phyloP scores from a whole-genome alignment of 2,329 filamentous ascomycete genomes.

The Phyllosticta citriasiana region DNA sequence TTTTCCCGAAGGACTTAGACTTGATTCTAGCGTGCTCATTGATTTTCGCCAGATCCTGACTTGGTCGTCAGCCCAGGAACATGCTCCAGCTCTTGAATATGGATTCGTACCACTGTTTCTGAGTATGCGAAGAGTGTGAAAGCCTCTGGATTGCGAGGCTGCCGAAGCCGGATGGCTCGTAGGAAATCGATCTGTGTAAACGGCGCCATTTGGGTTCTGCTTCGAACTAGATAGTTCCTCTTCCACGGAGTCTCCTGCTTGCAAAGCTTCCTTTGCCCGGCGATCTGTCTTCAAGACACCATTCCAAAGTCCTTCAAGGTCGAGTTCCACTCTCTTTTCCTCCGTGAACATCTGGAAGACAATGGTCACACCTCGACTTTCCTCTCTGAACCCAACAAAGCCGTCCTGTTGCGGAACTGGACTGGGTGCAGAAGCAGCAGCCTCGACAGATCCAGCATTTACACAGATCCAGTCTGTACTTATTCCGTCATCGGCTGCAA shows the following conservation, averaged over 20 bases:
- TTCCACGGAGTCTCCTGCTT: slow-evolving; percentile 18
- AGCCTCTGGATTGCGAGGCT: background rate
- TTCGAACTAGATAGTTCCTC: slow-evolving; percentile 14
- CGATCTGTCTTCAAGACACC: slow-evolving; percentile 35
- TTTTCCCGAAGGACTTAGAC: background rate
- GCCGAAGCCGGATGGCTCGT: background rate
- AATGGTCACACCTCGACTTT: slow-evolving; percentile 47
- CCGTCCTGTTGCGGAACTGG: slow-evolving; percentile 28
- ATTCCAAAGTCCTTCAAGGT: slow-evolving; percentile 56
- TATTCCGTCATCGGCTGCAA: slow-evolving; percentile 69
- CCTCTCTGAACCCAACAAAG: slow-evolving; percentile 67
- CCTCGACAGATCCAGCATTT: slow-evolving; percentile 65
- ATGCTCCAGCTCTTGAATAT: slow-evolving; percentile 1
- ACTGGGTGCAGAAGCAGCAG: slow-evolving; percentile 23
- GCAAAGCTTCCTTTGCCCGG: slow-evolving; percentile 25
- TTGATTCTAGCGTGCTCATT: background rate
- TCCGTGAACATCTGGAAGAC: slow-evolving; percentile 65
- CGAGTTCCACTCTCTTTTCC: slow-evolving; percentile 56
- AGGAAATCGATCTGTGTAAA: background rate
- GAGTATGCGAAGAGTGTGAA: background rate
- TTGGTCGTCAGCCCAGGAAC: background rate
- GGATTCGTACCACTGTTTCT: slow-evolving; percentile 3
- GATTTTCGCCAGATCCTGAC: background rate
- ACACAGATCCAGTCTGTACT: slow-evolving; percentile 95
- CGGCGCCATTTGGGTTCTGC: slow-evolving; percentile 2